Evolutionary conservation across 2,329 filamentous ascomycete genomes (phyloP), one percentile per base, ranked within the genome.

Genomic region (Pseudocercospora pini-densiflorae): DNA sequence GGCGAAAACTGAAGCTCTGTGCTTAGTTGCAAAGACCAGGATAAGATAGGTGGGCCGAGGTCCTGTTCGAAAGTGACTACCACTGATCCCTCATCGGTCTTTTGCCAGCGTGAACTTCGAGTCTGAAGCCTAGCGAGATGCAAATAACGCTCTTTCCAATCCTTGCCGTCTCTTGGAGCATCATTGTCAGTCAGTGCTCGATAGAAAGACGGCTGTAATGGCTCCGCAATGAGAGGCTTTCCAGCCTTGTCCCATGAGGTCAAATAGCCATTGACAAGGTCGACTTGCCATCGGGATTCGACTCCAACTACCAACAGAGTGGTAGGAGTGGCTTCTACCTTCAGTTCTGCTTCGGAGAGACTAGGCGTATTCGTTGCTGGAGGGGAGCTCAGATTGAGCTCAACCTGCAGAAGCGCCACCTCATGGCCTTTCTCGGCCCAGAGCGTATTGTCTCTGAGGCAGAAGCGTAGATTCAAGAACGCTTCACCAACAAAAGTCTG

Each of bases 111-210:
- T 0, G 62, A 59, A n/a, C 59, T 62, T n/a, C 70, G 66, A 9
- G 70, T 74, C 45, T 74, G 64, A 0, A 68, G 27, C 19, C 21
- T 64, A 1, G 72, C 73, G 2, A 71, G 61, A 36, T 73, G 68
- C 2, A 75, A 51, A 16, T 70, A 62, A 21, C 59, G 59, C 1
- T 70, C 68, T 53, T 82, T 78, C 88, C 89, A 91, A 70, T 89
- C 86, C 5, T 82, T 83, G 3, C 85, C 81, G 10, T 86, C 85
- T 16, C 77, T 73, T 0, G 85, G 82, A 0, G 80, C 79, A 72
- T 91, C 89, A 71, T 91, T 91, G 76, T 91, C 87, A 0, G 88
- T 91, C 14, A 85, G 83, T 0, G 89, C 86, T 4, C 89, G 86
- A 84, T 88, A 90, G 77, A 91, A 87, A 5, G 60, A 70, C 5